A percentile compares a stretch with the other conserved stretches of the same genome.
phyloP scores from a whole-genome alignment of 768 basidiomycete genomes.

The Suillus spraguei region DNA sequence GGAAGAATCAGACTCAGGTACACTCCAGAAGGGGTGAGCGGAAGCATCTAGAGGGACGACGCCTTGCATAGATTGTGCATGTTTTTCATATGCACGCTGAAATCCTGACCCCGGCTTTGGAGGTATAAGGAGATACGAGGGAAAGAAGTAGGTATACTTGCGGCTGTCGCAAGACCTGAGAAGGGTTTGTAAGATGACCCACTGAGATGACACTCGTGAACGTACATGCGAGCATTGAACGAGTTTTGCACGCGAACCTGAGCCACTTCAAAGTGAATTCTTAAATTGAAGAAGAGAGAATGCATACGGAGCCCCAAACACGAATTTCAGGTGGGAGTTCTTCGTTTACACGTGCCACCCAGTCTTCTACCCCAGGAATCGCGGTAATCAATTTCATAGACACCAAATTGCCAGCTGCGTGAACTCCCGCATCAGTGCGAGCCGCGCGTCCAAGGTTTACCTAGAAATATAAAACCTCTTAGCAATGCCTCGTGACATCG shows the following conservation, averaged over 20 bases:
- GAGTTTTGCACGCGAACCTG: constrained; percentile 77
- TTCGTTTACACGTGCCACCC: constrained; percentile 77
- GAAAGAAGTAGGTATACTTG: constrained; percentile 97
- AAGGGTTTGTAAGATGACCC: not conserved
- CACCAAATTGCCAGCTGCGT: constrained; percentile 94
- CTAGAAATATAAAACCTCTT: constrained; percentile 38
- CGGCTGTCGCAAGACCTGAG: constrained; percentile 88
- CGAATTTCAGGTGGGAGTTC: constrained; percentile 91
- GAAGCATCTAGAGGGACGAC: constrained; percentile 22
- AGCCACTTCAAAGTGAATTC: constrained; percentile 5
- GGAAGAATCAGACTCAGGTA: constrained; percentile 35
- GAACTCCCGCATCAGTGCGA: constrained; percentile 95
- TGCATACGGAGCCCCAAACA: constrained; percentile 81
- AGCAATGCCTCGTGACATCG: not conserved
- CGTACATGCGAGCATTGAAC: constrained; percentile 77
- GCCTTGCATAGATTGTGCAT: constrained; percentile 29
- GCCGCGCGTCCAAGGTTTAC: constrained; percentile 87
- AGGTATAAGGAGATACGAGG: constrained; percentile 89
- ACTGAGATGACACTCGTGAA: constrained; percentile 8
- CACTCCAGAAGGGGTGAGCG: constrained; percentile 66
- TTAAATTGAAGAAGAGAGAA: not conserved
- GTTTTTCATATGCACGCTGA: constrained; percentile 43
- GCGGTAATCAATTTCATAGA: constrained; percentile 86
- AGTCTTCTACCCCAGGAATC: constrained; percentile 70
- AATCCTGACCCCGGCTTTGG: constrained; percentile 79